Conservation (phyloP, 345 rosid species). For the Salix brachista region DNA sequence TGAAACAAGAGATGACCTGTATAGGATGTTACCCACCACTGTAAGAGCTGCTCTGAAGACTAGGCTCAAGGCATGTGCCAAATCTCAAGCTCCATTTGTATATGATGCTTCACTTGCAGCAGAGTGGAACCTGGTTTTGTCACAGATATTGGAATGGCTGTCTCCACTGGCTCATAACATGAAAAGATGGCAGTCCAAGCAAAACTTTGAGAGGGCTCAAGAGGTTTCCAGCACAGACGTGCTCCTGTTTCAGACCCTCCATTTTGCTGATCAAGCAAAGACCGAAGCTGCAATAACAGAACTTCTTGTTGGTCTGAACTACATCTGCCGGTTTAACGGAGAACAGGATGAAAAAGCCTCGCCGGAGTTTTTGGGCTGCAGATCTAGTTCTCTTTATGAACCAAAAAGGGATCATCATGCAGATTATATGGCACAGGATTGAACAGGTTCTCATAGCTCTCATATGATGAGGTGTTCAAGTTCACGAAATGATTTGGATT, state of each 20-base stretch:
- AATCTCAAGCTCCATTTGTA: conserved; percentile 28
- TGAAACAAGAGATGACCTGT: conserved; percentile 49
- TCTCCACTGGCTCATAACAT: conserved; percentile 57
- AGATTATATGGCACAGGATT: not conserved
- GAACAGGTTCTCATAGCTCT: not conserved
- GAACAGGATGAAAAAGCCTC: conserved; percentile 17
- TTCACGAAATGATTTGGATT: not conserved
- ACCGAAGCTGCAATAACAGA: conserved; percentile 61
- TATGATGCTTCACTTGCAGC: conserved; percentile 41
- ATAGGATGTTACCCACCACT: conserved; percentile 48
- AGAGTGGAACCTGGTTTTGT: conserved; percentile 42
- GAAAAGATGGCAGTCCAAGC: conserved; percentile 56
- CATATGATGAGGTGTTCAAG: not conserved
- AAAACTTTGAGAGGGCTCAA: conserved; percentile 47
- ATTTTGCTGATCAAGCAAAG: conserved; percentile 53
- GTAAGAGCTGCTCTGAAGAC: conserved; percentile 37
- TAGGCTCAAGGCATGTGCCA: conserved; percentile 36
- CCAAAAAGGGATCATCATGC: conserved; percentile 6
- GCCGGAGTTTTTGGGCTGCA: conserved; percentile 4
- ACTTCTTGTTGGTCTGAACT: conserved; percentile 59
- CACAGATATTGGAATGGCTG: conserved; percentile 50
- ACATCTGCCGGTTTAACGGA: conserved; percentile 34
- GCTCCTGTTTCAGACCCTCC: conserved; percentile 57
- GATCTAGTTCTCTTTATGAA: not conserved
- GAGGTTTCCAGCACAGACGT: conserved; percentile 40